Conservation (phyloP, 176 grass and related monocot species). For the Aegilops sharonensis region DNA sequence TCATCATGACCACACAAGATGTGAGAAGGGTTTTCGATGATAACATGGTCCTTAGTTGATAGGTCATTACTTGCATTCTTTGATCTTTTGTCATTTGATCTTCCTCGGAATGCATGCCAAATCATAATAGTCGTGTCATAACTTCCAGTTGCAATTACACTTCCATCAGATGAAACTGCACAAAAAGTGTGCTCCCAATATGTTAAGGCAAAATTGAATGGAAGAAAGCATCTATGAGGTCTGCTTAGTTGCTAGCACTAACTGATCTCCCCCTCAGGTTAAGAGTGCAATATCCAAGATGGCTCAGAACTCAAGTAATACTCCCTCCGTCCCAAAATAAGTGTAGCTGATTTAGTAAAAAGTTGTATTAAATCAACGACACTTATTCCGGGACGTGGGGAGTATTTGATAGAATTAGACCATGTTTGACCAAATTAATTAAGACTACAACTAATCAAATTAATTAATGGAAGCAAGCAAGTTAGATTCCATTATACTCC, state of each 20-base stretch:
- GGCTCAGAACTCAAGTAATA: not conserved
- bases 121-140: slow-evolving; percentile 97
- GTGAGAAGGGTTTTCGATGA: slow-evolving; percentile 80
- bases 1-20: slow-evolving; percentile 98
- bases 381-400: too few species aligned
- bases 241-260: slow-evolving; percentile 18
- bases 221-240: not conserved
- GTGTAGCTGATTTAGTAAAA: too few species aligned
- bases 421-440: not conserved
- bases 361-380: too few species aligned
- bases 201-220: slow-evolving; percentile 24
- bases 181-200: slow-evolving; percentile 23
- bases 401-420: not conserved
- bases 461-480: not conserved
- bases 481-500: not conserved
- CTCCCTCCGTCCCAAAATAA: too few species aligned
- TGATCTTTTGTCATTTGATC: slow-evolving; percentile 59
- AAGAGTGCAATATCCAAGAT: not conserved
- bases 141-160: slow-evolving; percentile 89
- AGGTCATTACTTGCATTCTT: slow-evolving; percentile 61
- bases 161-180: slow-evolving; percentile 95
- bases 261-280: not conserved
- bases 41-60: slow-evolving; percentile 73
- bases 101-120: slow-evolving; percentile 79
- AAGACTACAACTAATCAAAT: not conserved